A percentile compares a stretch with the other conserved stretches of the same genome.
Conservation (phyloP, 1,139 yeast species). For the Pichia kudriavzevii region DNA sequence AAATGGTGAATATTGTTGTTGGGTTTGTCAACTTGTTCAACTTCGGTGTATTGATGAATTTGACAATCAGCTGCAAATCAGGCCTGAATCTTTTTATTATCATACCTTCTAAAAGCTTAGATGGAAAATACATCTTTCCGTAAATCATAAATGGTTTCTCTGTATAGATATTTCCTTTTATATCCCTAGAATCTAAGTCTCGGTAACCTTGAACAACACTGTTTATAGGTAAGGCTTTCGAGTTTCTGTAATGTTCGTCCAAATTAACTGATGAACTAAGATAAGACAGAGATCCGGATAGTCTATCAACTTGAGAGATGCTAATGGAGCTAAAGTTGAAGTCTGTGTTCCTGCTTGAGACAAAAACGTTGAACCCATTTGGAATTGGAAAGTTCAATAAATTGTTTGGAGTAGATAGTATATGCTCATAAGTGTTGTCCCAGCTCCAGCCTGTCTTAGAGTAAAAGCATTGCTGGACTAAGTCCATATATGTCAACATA, state of each 20-base stretch:
- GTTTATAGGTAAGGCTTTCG: slow-evolving; percentile 53
- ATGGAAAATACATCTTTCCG: slow-evolving; percentile 87
- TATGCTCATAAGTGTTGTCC: slow-evolving; percentile 66
- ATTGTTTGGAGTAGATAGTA: slow-evolving; percentile 62
- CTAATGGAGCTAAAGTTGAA: slow-evolving; percentile 71
- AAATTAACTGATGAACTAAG: slow-evolving; percentile 62
- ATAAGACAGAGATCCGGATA: slow-evolving; percentile 82
- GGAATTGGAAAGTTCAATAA: slow-evolving; percentile 74
- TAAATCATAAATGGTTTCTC: slow-evolving; percentile 40
- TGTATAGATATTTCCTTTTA: not conserved
- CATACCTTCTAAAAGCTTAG: slow-evolving; percentile 85
- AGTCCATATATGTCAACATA: slow-evolving; percentile 84
- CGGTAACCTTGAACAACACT: slow-evolving; percentile 76
- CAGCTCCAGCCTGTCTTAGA: slow-evolving; percentile 67
- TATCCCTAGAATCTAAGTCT: slow-evolving; percentile 29
- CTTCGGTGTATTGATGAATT: slow-evolving; percentile 61
- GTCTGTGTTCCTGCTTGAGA: slow-evolving; percentile 66
- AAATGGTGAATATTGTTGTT: slow-evolving; percentile 54
- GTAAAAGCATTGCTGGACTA: slow-evolving; percentile 65
- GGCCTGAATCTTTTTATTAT: slow-evolving; percentile 56
- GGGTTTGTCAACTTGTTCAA: slow-evolving; percentile 24
- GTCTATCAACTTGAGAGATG: slow-evolving; percentile 56
- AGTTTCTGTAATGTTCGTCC: slow-evolving; percentile 38
- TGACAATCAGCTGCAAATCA: slow-evolving; percentile 58
- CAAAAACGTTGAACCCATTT: slow-evolving; percentile 54